A percentile compares a stretch with the other conserved stretches of the same genome.
These are phyloP conservation scores for Chlorophyllum brunneum DNA, from an alignment of 768 basidiomycete genomes.

Conservation along the genomic window DNA sequence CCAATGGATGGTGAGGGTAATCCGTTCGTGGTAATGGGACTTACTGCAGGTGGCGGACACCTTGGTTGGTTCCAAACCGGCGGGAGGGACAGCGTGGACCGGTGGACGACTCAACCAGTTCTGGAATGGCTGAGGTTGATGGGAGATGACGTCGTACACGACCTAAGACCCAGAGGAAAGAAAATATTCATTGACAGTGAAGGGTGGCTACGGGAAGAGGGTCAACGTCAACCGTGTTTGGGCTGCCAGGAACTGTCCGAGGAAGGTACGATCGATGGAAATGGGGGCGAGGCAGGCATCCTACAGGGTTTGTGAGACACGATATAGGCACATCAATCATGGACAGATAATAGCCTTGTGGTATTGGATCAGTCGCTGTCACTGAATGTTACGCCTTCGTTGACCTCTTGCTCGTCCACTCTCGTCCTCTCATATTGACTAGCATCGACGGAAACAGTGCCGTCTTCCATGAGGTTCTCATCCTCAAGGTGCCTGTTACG, in stretches of 20 bases:
- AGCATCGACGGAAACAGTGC: slow-evolving; percentile 80
- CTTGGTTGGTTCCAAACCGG: slow-evolving; percentile 78
- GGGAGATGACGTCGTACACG: slow-evolving; percentile 46
- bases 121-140: slow-evolving; percentile 66
- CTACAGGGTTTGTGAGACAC: slow-evolving; percentile 53
- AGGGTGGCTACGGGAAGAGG: slow-evolving; percentile 61
- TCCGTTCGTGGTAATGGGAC: slow-evolving; percentile 51
- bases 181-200: slow-evolving; percentile 43
- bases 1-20: slow-evolving; percentile 55
- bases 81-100: slow-evolving; percentile 31
- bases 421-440: slow-evolving; percentile 80
- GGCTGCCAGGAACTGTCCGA: slow-evolving; percentile 57
- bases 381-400: slow-evolving; percentile 68
- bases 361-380: slow-evolving; percentile 70
- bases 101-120: slow-evolving; percentile 72
- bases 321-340: slow-evolving; percentile 5
- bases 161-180: slow-evolving; percentile 24
- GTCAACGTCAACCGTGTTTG: slow-evolving; percentile 45
- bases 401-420: slow-evolving; percentile 59
- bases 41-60: slow-evolving; percentile 70
- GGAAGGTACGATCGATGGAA: slow-evolving; percentile 49
- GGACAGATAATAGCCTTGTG: slow-evolving; percentile 2
- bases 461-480: slow-evolving; percentile 80
- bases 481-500: slow-evolving; percentile 77
- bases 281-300: slow-evolving; percentile 49